These are phyloP conservation scores for Dendrostoma leiphaemia DNA, from an alignment of 2,329 filamentous ascomycete genomes.

Conservation along the genomic window DNA sequence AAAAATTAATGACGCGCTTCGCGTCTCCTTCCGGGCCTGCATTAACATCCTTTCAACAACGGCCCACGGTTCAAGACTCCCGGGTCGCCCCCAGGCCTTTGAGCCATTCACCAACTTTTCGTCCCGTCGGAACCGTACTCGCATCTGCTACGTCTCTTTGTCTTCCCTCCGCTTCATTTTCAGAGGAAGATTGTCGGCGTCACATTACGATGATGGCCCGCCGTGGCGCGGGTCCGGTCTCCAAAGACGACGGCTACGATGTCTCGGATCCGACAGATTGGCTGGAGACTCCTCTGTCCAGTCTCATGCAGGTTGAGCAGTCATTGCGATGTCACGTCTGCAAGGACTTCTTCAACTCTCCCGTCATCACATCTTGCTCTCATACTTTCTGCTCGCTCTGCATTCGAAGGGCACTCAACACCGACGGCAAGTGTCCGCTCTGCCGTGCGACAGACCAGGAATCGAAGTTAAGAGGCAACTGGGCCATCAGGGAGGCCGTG, in stretches of 20 bases:
- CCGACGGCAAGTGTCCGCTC: conserved; percentile 83
- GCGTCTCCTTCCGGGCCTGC: neutral
- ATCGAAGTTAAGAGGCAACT: conserved; percentile 79
- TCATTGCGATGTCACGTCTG: conserved; percentile 93
- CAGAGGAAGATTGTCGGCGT: neutral
- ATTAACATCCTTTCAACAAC: neutral
- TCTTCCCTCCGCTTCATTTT: neutral
- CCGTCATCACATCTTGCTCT: conserved; percentile 90
- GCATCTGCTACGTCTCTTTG: neutral
- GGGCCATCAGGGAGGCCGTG: conserved; percentile 80
- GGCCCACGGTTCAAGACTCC: no score
- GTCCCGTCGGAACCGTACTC: neutral
- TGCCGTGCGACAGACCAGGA: conserved; percentile 81
- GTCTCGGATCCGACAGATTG: conserved; percentile 69
- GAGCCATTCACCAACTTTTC: neutral
- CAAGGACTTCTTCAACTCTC: conserved; percentile 94
- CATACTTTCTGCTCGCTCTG: conserved; percentile 98
- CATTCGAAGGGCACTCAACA: conserved; percentile 80
- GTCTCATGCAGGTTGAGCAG: conserved; percentile 72
- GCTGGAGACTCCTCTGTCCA: conserved; percentile 66
- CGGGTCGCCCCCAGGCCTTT: neutral
- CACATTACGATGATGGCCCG: conserved; percentile 10
- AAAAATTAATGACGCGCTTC: conserved; percentile 8
- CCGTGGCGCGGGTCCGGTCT: conserved; percentile 1
- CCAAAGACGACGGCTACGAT: conserved; percentile 24